Percentiles rank a stretch among this genome's conserved stretches.
phyloP scores from a whole-genome alignment of 805 yeast genomes.

The Pichia nakasei region DNA sequence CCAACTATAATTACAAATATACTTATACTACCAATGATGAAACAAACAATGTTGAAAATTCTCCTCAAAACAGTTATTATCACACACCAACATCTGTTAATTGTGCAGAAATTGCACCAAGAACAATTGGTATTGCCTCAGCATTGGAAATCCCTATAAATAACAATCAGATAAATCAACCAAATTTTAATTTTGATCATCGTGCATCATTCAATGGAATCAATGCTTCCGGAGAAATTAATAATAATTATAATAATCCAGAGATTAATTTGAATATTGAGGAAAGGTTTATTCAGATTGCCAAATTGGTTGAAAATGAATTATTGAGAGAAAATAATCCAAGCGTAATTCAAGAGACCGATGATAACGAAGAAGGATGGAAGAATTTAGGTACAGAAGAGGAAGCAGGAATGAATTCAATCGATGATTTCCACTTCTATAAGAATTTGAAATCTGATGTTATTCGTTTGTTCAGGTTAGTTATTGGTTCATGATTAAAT shows the following conservation, averaged over 20 bases:
- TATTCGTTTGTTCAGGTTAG: slow-evolving; percentile 13
- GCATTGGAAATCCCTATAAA: neutral
- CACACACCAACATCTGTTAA: neutral
- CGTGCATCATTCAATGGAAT: neutral
- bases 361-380: slow-evolving; percentile 17
- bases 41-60: neutral
- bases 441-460: slow-evolving; percentile 19
- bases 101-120: slow-evolving; percentile 21
- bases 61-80: too few relatives aligned
- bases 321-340: slow-evolving; percentile 2
- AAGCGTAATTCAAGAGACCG: slow-evolving; percentile 1
- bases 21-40: neutral
- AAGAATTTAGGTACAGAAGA: slow-evolving; percentile 16
- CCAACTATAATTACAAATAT: too few relatives aligned
- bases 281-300: slow-evolving; percentile 3
- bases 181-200: too few relatives aligned
- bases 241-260: too few relatives aligned
- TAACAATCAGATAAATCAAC: too few relatives aligned
- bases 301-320: slow-evolving; percentile 8
- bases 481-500: neutral
- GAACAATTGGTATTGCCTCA: slow-evolving; percentile 13
- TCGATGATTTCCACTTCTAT: slow-evolving; percentile 21
- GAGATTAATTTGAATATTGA: neutral
- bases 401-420: slow-evolving; percentile 5
- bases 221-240: neutral